Evolutionary conservation across 1,284 basidiomycete genomes (phyloP), one percentile per base, ranked within the genome.

Genomic region (Sporisorium graminicola): DNA sequence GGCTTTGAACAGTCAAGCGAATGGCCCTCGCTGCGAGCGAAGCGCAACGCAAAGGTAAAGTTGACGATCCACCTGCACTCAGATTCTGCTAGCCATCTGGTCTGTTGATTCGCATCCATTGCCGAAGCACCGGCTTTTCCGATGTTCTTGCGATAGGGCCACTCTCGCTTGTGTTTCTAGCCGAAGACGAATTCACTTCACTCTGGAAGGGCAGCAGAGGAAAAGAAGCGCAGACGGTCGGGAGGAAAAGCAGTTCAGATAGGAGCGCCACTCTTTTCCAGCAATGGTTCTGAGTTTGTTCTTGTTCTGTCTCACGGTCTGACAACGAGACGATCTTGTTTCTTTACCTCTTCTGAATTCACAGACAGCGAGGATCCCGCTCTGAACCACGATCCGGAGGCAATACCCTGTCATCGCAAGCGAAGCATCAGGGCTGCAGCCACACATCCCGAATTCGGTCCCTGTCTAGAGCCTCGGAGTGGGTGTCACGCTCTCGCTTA

Each of bases 401-500:
- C 18, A 14, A 40, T 6, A 8, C 33, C 4, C 37, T 40, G 37
- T 18, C 37, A 18, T 18, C 16, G 13, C 37, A 40, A 18, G 16
- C 14, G 14, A 20, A 20, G n/a, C 40, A 18, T 20, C 18, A n/a
- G 18, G 14, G n/a, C n/a, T 20, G 4, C 40, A 43, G 40, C 40
- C 40, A 20, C n/a, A 43, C 20, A n/a, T n/a, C n/a, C 40, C 40
- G 9, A 20, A 10, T 43, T 43, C 14, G 40, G 40, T 20, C 18
- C 5, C n/a, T 13, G 16, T 43, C 40, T 3, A 43, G 37, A n/a
- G 37, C 37, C 14, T 18, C 14, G 8, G 16, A 1, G 40, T 43
- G 40, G 40, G n/a, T 20, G 40, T 43, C 40, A 43, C 18, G n/a
- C 40, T 43, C 40, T 43, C 40, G 40, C 40, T 43, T 43, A 43